Percentiles rank a stretch among this genome's conserved stretches.
These are phyloP conservation scores for Globisporangium barbulae DNA, from an alignment of 352 stramenopile genomes.

Conservation along the genomic window DNA sequence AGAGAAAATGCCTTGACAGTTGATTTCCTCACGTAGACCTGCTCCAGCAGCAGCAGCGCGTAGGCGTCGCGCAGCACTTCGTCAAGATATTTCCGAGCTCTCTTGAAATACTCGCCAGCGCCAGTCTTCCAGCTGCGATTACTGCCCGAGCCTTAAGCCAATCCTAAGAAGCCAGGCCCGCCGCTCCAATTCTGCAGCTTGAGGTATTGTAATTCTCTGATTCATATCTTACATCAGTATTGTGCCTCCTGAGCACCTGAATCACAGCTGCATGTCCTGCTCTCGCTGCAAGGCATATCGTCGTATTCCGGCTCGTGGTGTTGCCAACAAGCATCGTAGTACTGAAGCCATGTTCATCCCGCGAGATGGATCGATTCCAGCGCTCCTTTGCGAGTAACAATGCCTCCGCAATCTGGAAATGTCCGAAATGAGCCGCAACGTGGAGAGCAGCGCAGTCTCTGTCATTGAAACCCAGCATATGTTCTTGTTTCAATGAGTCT, in stretches of 20 bases:
- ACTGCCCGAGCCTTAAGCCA: neutral
- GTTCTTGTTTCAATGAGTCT: too few species aligned
- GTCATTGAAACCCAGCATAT: neutral
- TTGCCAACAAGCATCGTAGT: too few species aligned
- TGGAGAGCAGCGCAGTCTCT: neutral
- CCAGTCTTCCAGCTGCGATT: slow-evolving; percentile 2
- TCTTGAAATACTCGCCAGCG: neutral
- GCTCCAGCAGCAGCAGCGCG: slow-evolving; percentile 27
- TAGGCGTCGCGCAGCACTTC: slow-evolving; percentile 35
- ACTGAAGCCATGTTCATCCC: too few species aligned
- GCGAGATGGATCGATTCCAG: neutral
- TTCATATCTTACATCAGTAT: neutral
- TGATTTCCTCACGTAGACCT: slow-evolving; percentile 18
- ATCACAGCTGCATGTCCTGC: neutral
- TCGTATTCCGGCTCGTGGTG: neutral
- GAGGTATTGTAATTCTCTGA: too few species aligned
- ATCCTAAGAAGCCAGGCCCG: too few species aligned
- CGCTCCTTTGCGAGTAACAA: neutral
- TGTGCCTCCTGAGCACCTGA: slow-evolving; percentile 10
- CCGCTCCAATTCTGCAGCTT: too few species aligned
- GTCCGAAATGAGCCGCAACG: neutral
- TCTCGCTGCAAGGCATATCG: neutral
- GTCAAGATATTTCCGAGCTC: slow-evolving; percentile 25
- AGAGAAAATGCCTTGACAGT: neutral
- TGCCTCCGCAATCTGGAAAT: neutral